Conservation (phyloP, 768 basidiomycete genomes). For the Russula abietina region DNA sequence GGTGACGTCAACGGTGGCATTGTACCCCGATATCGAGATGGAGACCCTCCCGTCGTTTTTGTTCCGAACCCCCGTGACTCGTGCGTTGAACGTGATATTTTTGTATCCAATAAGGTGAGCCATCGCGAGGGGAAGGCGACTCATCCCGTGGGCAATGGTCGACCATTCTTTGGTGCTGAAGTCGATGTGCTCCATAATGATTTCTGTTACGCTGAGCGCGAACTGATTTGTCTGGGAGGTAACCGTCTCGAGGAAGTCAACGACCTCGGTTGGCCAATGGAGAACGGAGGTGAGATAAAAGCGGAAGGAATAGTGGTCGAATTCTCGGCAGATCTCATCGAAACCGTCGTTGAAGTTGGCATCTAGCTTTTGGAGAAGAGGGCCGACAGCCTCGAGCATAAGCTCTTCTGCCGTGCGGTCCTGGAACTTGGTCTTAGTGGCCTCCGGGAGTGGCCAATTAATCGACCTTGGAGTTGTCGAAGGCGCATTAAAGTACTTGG, state of each 20-base stretch:
- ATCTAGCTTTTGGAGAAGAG: conserved; percentile 17
- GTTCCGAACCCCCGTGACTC: conserved; percentile 23
- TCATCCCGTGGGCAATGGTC: conserved; percentile 26
- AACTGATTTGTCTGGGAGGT: conserved; percentile 28
- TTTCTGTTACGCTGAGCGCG: conserved; percentile 28
- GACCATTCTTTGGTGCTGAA: conserved; percentile 26
- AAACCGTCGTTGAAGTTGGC: conserved; percentile 23
- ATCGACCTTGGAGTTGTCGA: conserved; percentile 12
- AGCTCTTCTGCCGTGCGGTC: conserved; percentile 21
- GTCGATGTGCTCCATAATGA: conserved; percentile 28
- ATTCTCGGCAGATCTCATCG: conserved; percentile 19
- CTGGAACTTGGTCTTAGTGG: background rate
- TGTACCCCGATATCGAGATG: conserved; percentile 1
- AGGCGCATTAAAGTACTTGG: conserved; percentile 1
- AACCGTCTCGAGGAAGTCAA: conserved; percentile 28
- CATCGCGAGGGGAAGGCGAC: conserved; percentile 26
- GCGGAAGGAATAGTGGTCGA: conserved; percentile 26
- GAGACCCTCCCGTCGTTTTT: conserved; percentile 17
- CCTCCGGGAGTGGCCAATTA: conserved; percentile 16
- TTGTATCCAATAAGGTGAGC: conserved; percentile 23
- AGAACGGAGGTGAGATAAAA: conserved; percentile 19
- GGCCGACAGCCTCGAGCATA: conserved; percentile 19
- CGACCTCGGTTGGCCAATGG: conserved; percentile 23
- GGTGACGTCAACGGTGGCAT: conserved; percentile 10
- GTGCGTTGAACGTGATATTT: conserved; percentile 27